A percentile compares a stretch with the other conserved stretches of the same genome.
phyloP scores from a whole-genome alignment of 106 monocot species.

The Triglochin maritima region DNA sequence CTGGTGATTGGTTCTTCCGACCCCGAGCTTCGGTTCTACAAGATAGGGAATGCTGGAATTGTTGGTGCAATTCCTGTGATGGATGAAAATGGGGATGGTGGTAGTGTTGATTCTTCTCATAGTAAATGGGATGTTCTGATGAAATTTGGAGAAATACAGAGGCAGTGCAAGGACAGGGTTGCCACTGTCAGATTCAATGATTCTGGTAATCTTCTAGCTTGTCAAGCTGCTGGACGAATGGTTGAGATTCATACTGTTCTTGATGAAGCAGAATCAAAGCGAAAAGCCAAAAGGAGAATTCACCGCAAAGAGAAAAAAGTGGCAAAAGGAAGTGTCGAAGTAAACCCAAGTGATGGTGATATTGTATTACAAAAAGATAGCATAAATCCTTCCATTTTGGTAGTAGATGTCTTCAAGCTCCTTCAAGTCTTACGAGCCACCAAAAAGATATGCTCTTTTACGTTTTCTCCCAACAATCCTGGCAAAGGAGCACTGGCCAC shows the following conservation, averaged over 20 bases:
- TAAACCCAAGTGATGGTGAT: slow-evolving; percentile 19
- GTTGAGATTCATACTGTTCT: slow-evolving; percentile 78
- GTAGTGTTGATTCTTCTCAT: not conserved
- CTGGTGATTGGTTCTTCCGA: slow-evolving; percentile 81
- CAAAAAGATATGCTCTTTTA: slow-evolving; percentile 80
- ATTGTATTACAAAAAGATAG: slow-evolving; percentile 9
- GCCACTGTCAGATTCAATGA: slow-evolving; percentile 56
- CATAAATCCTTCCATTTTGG: slow-evolving; percentile 27
- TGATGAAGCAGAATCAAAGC: slow-evolving; percentile 42
- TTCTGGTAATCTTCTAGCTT: slow-evolving; percentile 61
- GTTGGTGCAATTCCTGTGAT: not conserved
- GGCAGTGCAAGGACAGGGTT: slow-evolving; percentile 59
- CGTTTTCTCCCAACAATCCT: slow-evolving; percentile 57
- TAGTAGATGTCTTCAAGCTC: slow-evolving; percentile 75
- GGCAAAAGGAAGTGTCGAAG: slow-evolving; percentile 29
- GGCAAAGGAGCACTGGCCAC: slow-evolving; percentile 42
- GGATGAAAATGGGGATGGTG: not conserved
- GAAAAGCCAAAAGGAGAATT: slow-evolving; percentile 72
- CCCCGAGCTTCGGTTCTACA: slow-evolving; percentile 59
- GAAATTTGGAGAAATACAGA: slow-evolving; percentile 68
- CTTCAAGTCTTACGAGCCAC: slow-evolving; percentile 43
- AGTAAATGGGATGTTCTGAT: slow-evolving; percentile 89
- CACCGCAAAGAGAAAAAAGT: slow-evolving; percentile 67
- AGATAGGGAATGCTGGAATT: slow-evolving; percentile 20
- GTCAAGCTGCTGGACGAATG: slow-evolving; percentile 76